Conservation (phyloP, 345 rosid genomes). For the Arabis alpina region DNA sequence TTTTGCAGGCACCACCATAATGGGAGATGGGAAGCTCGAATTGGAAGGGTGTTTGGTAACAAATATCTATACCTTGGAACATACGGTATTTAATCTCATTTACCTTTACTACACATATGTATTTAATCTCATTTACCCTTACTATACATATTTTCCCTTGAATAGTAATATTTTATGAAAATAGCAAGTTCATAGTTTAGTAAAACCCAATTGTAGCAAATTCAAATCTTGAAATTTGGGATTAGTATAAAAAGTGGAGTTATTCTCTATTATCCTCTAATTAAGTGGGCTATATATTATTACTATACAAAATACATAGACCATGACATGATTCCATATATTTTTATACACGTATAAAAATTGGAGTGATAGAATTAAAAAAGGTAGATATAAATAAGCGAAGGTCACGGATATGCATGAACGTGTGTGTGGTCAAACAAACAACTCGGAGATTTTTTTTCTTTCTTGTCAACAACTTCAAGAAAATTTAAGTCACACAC, state of each 20-base stretch:
- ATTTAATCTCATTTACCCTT: constrained; percentile 12
- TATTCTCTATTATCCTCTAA: not conserved
- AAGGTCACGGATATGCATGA: constrained; percentile 27
- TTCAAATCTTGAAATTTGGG: constrained; percentile 11
- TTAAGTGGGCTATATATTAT: not conserved
- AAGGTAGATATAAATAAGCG: no score
- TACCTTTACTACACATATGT: constrained; percentile 36
- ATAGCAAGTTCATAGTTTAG: constrained; percentile 1
- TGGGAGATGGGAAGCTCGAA: constrained; percentile 86
- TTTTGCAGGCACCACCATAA: constrained; percentile 70
- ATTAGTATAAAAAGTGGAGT: not conserved
- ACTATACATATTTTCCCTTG: constrained; percentile 1
- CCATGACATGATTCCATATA: not conserved
- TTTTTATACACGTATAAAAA: not conserved
- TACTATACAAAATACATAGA: not conserved
- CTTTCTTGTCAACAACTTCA: constrained; percentile 26
- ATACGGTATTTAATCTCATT: constrained; percentile 47
- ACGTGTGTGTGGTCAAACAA: constrained; percentile 17
- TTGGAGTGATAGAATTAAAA: not conserved
- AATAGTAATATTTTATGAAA: constrained; percentile 7
- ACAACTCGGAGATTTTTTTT: constrained; percentile 13
- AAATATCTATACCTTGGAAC: constrained; percentile 79
- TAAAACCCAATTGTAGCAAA: not conserved
- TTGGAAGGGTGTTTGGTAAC: constrained; percentile 79
- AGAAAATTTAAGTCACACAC: constrained; percentile 41